Evolutionary conservation across 106 monocot genomes (phyloP), one percentile per base, ranked within the genome.

Genomic region (Dendrobium huoshanense): DNA sequence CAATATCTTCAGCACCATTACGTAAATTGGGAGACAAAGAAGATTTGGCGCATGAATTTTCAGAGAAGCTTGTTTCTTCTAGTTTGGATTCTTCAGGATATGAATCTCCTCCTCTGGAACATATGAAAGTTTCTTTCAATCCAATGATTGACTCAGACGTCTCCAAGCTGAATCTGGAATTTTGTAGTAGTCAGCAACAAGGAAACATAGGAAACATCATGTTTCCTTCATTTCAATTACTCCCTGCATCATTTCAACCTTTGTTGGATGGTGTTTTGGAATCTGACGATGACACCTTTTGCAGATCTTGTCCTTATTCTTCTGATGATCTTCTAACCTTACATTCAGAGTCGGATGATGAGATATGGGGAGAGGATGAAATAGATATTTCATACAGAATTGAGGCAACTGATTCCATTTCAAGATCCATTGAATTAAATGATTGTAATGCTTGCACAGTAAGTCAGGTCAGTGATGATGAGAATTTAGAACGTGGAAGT

Each of bases 241-340:
- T 93, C 56, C 83, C 84, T 33, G 85, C 72, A 37, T 33, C 86
- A n/a, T 70, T 67, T 67, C 42, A 78, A 80, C 77, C 80, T 59
- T 15, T 76, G 80, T 72, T 73, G 17, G 85, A 86, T 42, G 83
- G 59, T 75, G 84, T 84, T 77, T 91, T 85, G 11, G 99, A 95
- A 48, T 99, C 99, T 27, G 99, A 99, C 55, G 95, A 95, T 84
- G 99, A 95, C 61, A 93, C 95, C 77, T 99, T 99, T 79, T 88
- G 88, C 65, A 82, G 82, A 86, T 99, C 99, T 22, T 95, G 83
- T 74, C 81, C 79, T 22, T 90, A 88, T 90, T 91, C 90, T 45
- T 88, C 90, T 20, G 90, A 97, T 80, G 88, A 91, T 80, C 58
- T 88, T 75, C 76, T 86, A 27, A 88, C 90, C 72, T 87, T 79